Evolutionary conservation across 257 asterid genomes (phyloP).

Genomic region (Jacaranda mimosifolia): DNA sequence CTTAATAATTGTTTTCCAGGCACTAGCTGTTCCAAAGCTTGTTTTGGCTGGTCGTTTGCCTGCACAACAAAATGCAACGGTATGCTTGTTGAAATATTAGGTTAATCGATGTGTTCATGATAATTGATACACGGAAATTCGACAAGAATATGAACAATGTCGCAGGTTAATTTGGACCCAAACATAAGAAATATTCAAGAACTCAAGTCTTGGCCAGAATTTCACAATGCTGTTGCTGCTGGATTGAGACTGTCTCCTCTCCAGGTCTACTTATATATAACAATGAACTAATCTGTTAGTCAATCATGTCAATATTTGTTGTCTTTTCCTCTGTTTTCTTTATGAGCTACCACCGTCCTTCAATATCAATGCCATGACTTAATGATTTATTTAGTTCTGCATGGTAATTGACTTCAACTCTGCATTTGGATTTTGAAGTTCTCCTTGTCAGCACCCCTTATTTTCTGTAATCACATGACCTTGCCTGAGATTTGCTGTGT

Average conservation of each 20-base stretch:
- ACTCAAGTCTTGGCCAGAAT: slow-evolving; percentile 95
- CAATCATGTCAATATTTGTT: slow-evolving; percentile 16
- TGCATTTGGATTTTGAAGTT: slow-evolving; percentile 21
- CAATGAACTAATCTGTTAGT: neutral
- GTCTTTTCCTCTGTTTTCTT: slow-evolving; percentile 21
- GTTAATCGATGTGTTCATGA: slow-evolving; percentile 22
- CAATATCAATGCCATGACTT: neutral
- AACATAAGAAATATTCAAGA: slow-evolving; percentile 88
- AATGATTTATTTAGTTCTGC: slow-evolving; percentile 25
- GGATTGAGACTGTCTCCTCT: slow-evolving; percentile 93
- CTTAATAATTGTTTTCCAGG: slow-evolving; percentile 54
- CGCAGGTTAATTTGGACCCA: slow-evolving; percentile 92
- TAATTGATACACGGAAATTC: slow-evolving; percentile 28
- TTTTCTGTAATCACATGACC: slow-evolving; percentile 10
- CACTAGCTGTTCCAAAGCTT: slow-evolving; percentile 96
- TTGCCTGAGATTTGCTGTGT: slow-evolving; percentile 33
- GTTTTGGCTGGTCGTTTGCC: slow-evolving; percentile 98
- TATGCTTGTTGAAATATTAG: slow-evolving; percentile 44
- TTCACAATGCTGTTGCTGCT: slow-evolving; percentile 99
- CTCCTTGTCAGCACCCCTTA: neutral
- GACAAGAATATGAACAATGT: slow-evolving; percentile 28
- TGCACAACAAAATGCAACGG: slow-evolving; percentile 97
- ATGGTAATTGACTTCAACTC: slow-evolving; percentile 7
- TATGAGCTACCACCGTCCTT: slow-evolving; percentile 14
- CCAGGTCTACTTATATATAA: slow-evolving; percentile 64